Conservation (phyloP, 257 asterid species). For the Jacaranda mimosifolia region DNA sequence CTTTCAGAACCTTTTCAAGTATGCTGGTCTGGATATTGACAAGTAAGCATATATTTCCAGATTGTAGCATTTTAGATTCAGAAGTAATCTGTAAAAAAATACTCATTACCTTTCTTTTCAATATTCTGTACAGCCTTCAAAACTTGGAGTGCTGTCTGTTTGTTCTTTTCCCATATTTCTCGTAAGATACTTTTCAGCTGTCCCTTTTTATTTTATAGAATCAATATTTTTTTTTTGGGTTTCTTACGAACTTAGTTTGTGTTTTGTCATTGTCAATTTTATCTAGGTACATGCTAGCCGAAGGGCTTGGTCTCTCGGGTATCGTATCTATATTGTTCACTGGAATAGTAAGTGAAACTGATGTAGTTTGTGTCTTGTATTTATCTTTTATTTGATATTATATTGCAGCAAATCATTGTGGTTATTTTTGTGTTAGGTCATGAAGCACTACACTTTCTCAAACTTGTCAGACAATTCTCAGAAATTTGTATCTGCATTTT, state of each 20-base stretch:
- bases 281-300: constrained; percentile 91
- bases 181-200: constrained; percentile 65
- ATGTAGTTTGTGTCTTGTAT: constrained; percentile 26
- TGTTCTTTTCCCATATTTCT: constrained; percentile 98
- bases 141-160: constrained; percentile 98
- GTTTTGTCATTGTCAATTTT: constrained; percentile 38
- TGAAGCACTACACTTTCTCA: constrained; percentile 93
- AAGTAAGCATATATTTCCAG: constrained; percentile 62
- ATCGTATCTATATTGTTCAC: constrained; percentile 96
- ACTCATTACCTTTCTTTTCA: constrained; percentile 27
- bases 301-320: constrained; percentile 99
- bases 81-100: constrained; percentile 23
- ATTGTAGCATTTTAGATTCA: constrained; percentile 14
- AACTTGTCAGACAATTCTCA: constrained; percentile 96
- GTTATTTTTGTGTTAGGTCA: constrained; percentile 66
- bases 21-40: constrained; percentile 98
- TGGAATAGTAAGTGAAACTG: constrained; percentile 82
- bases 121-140: constrained; percentile 75
- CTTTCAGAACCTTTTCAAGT: constrained; percentile 86
- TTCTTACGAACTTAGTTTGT: constrained; percentile 26
- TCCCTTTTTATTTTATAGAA: constrained; percentile 30
- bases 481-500: constrained; percentile 95
- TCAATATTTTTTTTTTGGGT: constrained; percentile 25
- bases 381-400: constrained; percentile 34
- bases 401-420: constrained; percentile 31